Evolutionary conservation across 116 monocot genomes (phyloP), one percentile per base, ranked within the genome.

Genomic region (Thalassia testudinum): DNA sequence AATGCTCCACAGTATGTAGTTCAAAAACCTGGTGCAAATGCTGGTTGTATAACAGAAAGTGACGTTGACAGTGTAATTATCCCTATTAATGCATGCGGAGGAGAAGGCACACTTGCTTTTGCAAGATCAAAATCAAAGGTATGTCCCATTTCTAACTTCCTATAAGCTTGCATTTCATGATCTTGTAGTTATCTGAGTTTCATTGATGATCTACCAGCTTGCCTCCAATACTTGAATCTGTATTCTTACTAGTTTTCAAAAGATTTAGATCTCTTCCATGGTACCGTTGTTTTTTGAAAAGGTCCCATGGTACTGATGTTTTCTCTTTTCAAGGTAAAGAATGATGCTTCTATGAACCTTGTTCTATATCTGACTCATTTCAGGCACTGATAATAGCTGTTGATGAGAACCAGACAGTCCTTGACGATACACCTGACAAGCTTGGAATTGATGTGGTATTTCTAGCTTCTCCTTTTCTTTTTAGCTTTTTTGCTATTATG

Each of bases 51-150:
- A 58, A 56, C 77, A 40, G 64, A 77, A 62, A 50, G 61, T 51
- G 77, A 86, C 70, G 86, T 92, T 57, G 92, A 92, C 27, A 92
- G 92, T 63, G 74, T 92, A 19, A 49, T 92, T 45, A 79, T 92
- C 61, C 92, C 92, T 37, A 42, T 63, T 47, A 60, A 86, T 66
- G 86, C 92, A 50, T 92, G 86, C 61, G 80, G 86, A 51, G 86
- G 92, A 8, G 83, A 86, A 53, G 92, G 66, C 53, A 71, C 80
- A 57, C 77, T 86, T 66, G 92, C 83, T 59, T 82, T 92, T 77
- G 76, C 92, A 49, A 70, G 71, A 52, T 25, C 40, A 55, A 70
- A 54, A 43, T 64, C 77, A 24, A 80, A 89, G 80, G 83, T 88
- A 59, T n/a, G 58, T 21, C 45, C 2, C 10, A 34, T 34, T 34